Evolutionary conservation across 2,329 filamentous ascomycete genomes (phyloP), one percentile per base, ranked within the genome.

Genomic region (Arthroderma sp.): DNA sequence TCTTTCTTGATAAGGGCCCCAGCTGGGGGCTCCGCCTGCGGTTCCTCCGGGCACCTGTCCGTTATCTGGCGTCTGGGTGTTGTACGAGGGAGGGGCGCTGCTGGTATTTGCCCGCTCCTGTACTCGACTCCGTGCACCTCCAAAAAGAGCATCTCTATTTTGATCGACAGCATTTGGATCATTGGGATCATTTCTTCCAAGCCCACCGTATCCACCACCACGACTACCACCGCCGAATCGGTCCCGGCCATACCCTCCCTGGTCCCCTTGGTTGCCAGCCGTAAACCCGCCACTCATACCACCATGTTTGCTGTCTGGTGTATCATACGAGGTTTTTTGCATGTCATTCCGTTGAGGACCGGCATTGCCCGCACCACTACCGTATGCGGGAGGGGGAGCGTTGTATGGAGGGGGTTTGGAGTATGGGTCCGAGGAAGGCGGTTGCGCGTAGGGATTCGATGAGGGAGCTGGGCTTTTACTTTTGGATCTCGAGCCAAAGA

Each of bases 1-100:
- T 40, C 85, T 77, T 47, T 83, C 74, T 46, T 81, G 79, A 43
- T 84, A 78, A 22, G 57, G 52, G 38, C 58, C 57, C 49, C 57
- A 50, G 27, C 40, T 42, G 6, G 39, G 39, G 43, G 11, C 34
- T 31, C 37, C n/a, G 53, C 1, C 55, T 56, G 36, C 5, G 15
- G 9, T 27, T 38, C 36, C 36, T 15, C 36, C 31, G 15, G 40
- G 30, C 11, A 27, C 15, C 30, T 34, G 40, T 59, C 57, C 6
- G 58, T 56, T 11, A 61, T 61, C 4, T 51, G 54, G 27, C 47
- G 53, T 28, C 50, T 49, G 7, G 32, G 49, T 11, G 10, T 34
- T 42, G 33, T 49, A 49, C 22, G 47, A 42, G 8, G 47, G 47
- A 39, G 47, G 47, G 6, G 29, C 39, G 29, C 44, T 44, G 44